phyloP scores from a whole-genome alignment of 148 eudicot genomes.

The Camellia japonica region DNA sequence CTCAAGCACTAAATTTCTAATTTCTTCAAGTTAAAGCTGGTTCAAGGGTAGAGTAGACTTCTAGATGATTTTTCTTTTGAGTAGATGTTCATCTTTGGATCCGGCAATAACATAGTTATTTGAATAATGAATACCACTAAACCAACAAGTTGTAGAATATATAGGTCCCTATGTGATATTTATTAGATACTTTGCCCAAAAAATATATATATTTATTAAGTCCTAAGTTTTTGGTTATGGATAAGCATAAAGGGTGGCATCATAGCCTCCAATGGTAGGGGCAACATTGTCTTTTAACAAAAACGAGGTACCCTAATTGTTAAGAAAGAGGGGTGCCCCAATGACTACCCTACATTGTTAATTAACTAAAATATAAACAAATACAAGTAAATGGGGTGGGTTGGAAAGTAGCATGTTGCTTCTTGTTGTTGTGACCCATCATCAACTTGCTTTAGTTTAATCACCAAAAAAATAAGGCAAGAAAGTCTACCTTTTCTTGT shows the following conservation, averaged over 20 bases:
- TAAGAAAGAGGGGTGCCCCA: neutral
- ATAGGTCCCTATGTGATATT: too few relatives aligned
- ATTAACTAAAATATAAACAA: neutral
- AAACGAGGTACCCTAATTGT: neutral
- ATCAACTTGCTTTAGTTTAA: neutral
- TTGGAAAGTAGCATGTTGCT: slow-evolving; percentile 5
- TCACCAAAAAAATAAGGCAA: neutral
- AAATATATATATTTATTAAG: too few relatives aligned
- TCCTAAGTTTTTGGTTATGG: neutral
- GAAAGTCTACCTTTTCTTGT: neutral
- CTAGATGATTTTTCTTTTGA: too few relatives aligned
- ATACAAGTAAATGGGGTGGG: neutral
- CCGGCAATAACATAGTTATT: too few relatives aligned
- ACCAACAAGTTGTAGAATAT: too few relatives aligned
- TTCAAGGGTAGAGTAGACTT: too few relatives aligned
- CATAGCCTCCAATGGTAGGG: neutral
- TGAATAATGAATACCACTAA: too few relatives aligned
- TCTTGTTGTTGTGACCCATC: neutral
- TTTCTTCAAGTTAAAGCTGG: neutral
- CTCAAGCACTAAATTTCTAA: neutral
- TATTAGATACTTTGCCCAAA: too few relatives aligned
- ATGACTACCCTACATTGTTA: neutral
- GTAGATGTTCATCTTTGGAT: too few relatives aligned
- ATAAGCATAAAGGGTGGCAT: neutral
- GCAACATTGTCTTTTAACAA: neutral